Conservation (phyloP, 805 yeast species). For the Ogataea wickerhamii region DNA sequence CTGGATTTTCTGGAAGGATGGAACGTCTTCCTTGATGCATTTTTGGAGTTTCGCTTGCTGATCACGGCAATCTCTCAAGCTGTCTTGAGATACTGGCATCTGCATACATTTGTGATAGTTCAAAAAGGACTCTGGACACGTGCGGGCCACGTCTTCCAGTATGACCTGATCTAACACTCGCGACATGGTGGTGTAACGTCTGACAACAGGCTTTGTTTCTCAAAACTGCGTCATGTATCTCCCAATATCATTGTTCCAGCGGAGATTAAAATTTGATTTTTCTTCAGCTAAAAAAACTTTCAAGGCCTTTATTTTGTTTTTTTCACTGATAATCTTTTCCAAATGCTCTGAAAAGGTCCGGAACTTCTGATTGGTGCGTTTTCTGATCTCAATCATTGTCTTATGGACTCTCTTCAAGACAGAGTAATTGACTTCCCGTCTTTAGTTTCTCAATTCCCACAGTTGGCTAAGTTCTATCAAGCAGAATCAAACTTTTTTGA, state of each 20-base stretch:
- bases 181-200: slow-evolving; percentile 38
- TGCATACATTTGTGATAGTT: slow-evolving; percentile 70
- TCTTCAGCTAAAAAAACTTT: no score
- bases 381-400: no score
- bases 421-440: slow-evolving; percentile 12
- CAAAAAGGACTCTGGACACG: slow-evolving; percentile 71
- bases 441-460: slow-evolving; percentile 16
- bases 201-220: no score
- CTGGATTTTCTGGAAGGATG: slow-evolving; percentile 68
- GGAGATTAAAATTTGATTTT: no score
- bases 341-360: no score
- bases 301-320: no score
- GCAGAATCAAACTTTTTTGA: slow-evolving; percentile 13
- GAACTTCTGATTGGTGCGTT: no score
- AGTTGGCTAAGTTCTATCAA: slow-evolving; percentile 14
- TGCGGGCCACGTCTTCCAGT: slow-evolving; percentile 72
- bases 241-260: no score
- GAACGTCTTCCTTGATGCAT: slow-evolving; percentile 64
- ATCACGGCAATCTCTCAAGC: slow-evolving; percentile 42
- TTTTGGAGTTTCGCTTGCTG: slow-evolving; percentile 55
- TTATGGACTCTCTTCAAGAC: background rate
- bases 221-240: no score
- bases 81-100: slow-evolving; percentile 33
- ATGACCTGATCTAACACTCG: slow-evolving; percentile 64
- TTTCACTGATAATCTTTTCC: no score